Evolutionary conservation across 139 green algal species (phyloP).

Genomic region (Volvox reticuliferus): DNA sequence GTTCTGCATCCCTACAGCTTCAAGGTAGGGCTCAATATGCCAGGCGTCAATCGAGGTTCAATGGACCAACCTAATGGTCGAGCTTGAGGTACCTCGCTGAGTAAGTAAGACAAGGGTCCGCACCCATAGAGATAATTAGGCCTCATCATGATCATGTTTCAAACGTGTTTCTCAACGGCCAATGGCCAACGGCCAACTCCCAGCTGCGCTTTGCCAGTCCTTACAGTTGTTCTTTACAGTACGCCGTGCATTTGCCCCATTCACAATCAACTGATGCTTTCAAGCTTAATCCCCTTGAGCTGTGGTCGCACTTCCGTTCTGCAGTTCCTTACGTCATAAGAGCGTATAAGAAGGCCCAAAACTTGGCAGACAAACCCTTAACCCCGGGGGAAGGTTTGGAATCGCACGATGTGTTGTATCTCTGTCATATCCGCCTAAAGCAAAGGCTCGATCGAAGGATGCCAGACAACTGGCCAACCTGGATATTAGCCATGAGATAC

Average conservation of each 20-base stretch:
- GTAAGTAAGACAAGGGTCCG: background rate
- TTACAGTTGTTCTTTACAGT: background rate
- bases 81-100: background rate
- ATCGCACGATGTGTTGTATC: no score
- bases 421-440: no score
- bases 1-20: background rate
- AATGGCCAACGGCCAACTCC: background rate
- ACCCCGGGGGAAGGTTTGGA: no score
- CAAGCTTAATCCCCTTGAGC: no score
- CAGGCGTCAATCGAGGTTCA: slow-evolving; percentile 22
- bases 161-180: background rate
- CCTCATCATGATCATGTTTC: background rate
- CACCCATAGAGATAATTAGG: no score
- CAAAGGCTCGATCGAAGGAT: no score
- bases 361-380: no score
- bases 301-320: no score
- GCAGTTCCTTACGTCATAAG: no score
- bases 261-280: background rate
- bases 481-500: no score
- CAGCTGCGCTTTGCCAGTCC: background rate
- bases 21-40: slow-evolving; percentile 12
- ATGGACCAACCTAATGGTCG: slow-evolving; percentile 27
- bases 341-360: no score
- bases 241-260: background rate
- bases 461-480: no score